Evolutionary conservation across 2,329 filamentous ascomycete genomes (phyloP).

Genomic region (Xylaria sp.): DNA sequence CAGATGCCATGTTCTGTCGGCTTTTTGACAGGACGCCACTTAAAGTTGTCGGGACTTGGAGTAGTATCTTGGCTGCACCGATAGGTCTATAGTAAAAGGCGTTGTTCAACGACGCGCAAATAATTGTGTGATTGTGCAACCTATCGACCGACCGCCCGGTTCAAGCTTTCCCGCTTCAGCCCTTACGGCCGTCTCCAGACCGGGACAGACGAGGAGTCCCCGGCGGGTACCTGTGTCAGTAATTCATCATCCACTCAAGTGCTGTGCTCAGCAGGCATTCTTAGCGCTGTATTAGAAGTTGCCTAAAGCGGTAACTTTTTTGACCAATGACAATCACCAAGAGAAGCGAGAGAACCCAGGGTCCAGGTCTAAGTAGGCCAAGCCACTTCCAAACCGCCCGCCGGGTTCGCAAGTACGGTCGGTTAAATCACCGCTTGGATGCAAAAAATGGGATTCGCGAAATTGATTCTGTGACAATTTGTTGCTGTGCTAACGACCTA

Average conservation of each 20-base stretch:
- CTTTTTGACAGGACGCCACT: slow-evolving; percentile 7
- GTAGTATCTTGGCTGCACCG: too few species aligned
- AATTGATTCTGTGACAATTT: slow-evolving; percentile 11
- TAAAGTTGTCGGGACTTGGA: neutral
- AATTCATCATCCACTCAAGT: too few species aligned
- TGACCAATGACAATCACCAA: slow-evolving; percentile 23
- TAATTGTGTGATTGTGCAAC: neutral
- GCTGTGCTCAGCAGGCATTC: too few species aligned
- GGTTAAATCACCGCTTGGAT: neutral
- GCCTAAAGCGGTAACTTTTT: slow-evolving; percentile 20
- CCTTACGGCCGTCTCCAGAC: slow-evolving; percentile 13
- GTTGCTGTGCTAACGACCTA: too few species aligned
- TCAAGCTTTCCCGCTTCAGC: too few species aligned
- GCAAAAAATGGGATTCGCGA: too few species aligned
- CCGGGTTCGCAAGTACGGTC: neutral
- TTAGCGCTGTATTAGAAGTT: neutral
- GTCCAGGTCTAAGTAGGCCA: slow-evolving; percentile 15
- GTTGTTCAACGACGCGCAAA: too few species aligned
- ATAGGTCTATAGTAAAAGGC: too few species aligned
- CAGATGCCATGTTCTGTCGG: neutral
- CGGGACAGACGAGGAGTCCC: too few species aligned
- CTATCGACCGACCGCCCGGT: too few species aligned
- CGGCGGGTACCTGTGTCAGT: too few species aligned
- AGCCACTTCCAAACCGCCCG: slow-evolving; percentile 4
- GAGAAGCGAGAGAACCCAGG: slow-evolving; percentile 21